Evolutionary conservation across 2,329 filamentous ascomycete genomes (phyloP).

Genomic region (Exophiala dermatitidis): DNA sequence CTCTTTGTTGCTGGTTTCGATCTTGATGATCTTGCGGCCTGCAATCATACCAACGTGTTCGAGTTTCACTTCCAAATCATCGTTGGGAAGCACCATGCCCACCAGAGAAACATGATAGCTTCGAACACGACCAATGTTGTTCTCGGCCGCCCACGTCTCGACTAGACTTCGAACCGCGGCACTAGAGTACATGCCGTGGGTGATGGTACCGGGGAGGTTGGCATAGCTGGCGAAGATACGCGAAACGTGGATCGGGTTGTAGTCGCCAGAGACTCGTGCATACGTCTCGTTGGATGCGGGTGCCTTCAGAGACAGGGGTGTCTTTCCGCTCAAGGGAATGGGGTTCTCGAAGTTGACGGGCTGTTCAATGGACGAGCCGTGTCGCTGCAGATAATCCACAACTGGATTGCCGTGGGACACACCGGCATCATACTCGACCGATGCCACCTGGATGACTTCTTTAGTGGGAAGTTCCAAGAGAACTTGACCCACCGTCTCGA

Average conservation of each 20-base stretch:
- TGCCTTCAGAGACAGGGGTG: constrained; percentile 77
- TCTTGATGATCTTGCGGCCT: constrained; percentile 98
- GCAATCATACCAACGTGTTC: constrained; percentile 97
- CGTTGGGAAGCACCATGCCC: constrained; percentile 98
- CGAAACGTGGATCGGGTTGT: constrained; percentile 98
- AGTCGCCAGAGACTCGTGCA: constrained; percentile 93
- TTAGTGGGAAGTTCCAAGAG: constrained; percentile 91
- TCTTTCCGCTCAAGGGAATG: constrained; percentile 89
- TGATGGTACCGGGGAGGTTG: constrained; percentile 92
- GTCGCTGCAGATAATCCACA: constrained; percentile 86
- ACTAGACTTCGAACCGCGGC: constrained; percentile 91
- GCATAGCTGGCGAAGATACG: constrained; percentile 94
- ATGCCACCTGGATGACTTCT: constrained; percentile 95
- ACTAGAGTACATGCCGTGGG: constrained; percentile 98
- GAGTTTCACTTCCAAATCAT: constrained; percentile 87
- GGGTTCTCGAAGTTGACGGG: constrained; percentile 95
- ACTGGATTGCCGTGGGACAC: constrained; percentile 93
- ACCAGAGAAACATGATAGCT: constrained; percentile 95
- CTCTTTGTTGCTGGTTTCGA: constrained; percentile 91
- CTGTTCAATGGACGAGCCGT: constrained; percentile 89
- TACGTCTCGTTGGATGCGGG: constrained; percentile 97
- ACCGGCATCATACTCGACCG: constrained; percentile 88
- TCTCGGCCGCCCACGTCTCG: constrained; percentile 98
- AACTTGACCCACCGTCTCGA: constrained; percentile 87
- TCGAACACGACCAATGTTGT: constrained; percentile 92